Evolutionary conservation across 139 green algal genomes (phyloP).

Genomic region (Tetraselmis striata): DNA sequence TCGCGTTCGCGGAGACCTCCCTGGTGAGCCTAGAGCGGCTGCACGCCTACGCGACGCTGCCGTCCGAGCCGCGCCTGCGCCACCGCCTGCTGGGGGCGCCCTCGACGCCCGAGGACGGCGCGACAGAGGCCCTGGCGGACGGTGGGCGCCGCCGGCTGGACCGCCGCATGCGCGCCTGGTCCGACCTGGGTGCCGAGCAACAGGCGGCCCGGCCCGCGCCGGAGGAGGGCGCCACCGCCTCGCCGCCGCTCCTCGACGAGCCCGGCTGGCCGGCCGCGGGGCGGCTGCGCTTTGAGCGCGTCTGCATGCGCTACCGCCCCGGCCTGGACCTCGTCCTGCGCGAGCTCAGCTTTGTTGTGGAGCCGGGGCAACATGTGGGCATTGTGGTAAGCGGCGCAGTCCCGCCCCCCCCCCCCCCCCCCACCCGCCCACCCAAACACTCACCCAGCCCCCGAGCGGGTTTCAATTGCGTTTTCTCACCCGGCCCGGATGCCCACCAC

Average conservation of each 20-base stretch:
- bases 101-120: background rate
- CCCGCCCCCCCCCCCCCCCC: too few species aligned
- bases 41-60: background rate
- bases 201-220: too few species aligned
- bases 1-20: background rate
- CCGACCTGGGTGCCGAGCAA: background rate
- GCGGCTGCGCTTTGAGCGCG: conserved; percentile 17
- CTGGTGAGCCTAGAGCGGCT: background rate
- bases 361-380: background rate
- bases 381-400: too few species aligned
- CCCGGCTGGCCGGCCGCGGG: conserved; percentile 56
- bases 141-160: background rate
- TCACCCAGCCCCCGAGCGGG: too few species aligned
- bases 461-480: too few species aligned
- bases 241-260: background rate
- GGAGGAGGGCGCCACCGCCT: too few species aligned
- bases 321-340: background rate
- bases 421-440: too few species aligned
- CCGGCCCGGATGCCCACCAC: too few species aligned
- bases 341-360: background rate
- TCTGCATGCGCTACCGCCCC: background rate
- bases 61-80: background rate
- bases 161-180: background rate
- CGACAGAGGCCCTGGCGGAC: background rate
- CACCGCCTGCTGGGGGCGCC: background rate